Evolutionary conservation across 2,329 filamentous ascomycete species (phyloP), one percentile per base, ranked within the genome.

Genomic region (Aspergillus tanneri): DNA sequence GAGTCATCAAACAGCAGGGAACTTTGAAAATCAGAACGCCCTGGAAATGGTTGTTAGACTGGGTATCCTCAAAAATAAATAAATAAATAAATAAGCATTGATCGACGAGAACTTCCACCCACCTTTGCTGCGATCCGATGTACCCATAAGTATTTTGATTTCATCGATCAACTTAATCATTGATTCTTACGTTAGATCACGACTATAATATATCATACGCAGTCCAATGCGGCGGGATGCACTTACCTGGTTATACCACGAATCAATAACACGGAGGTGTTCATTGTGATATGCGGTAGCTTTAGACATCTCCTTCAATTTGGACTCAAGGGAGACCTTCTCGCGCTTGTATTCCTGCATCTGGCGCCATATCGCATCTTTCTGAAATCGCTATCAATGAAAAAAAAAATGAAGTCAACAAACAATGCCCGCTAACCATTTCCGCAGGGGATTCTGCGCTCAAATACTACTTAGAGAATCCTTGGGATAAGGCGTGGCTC

Each of bases 271-370:
- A 63, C 92, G 85, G 43, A 99, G 76, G 68, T 97, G 93, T 61
- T 97, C 90, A 72, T 97, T 90, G 72, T 97, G 90, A 71, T 93
- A 84, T 54, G 82, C 79, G 23, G 87, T 83, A 64, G 84, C 82
- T 67, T 90, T 90, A 56, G 88, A 82, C 54, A 95, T 76, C 57
- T 95, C 88, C 65, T 86, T 86, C 53, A 96, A 77, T 64, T 88
- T 87, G 49, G 83, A 78, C 74, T 97, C 91, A 54, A 95, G 76
- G 32, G 87, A 87, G 49, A 81, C 79, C 67, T 90, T 91, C 68
- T 95, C 90, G 60, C 93, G 85, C 73, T 95, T 96, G 72, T 95
- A 96, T 72, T 97, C 93, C 67, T 90, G 88, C 90, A 99, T 96
- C 74, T 96, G 92, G 49, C 95, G 89, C 63, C 88, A 86, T 68